Conservation (phyloP, 2,329 filamentous ascomycete genomes). For the Epichloe festucae region DNA sequence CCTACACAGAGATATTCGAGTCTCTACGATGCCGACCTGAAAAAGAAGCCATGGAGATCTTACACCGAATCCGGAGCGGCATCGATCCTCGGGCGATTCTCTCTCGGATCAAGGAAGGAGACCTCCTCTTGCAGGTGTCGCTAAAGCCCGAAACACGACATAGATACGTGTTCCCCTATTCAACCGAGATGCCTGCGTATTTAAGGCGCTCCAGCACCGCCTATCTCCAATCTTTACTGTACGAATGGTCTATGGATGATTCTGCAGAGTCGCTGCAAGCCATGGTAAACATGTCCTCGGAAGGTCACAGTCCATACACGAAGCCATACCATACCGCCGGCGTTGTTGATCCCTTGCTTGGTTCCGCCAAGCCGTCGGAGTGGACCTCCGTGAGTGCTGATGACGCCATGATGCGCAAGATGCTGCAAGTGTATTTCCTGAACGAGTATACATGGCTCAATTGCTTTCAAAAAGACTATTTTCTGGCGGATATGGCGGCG, state of each 20-base stretch:
- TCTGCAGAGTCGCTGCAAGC: constrained; percentile 6
- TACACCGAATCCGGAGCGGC: constrained; percentile 23
- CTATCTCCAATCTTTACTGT: constrained; percentile 16
- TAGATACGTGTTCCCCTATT: constrained; percentile 26
- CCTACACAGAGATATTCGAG: constrained; percentile 10
- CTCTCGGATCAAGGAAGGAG: constrained; percentile 21
- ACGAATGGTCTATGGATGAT: constrained; percentile 8
- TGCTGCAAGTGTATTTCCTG: constrained; percentile 16
- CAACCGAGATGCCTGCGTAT: constrained; percentile 10
- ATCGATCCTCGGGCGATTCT: constrained; percentile 18
- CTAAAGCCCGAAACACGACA: constrained; percentile 23
- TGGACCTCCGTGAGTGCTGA: constrained; percentile 26
- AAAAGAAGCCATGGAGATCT: constrained; percentile 20
- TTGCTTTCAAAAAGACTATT: constrained; percentile 25
- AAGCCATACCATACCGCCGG: constrained; percentile 25
- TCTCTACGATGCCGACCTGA: constrained; percentile 11
- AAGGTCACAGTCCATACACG: constrained; percentile 14
- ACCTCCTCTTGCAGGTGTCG: constrained; percentile 24
- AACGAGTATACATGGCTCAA: constrained; percentile 24
- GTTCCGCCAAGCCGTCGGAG: constrained; percentile 15
- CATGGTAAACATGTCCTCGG: not conserved
- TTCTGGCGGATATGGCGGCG: constrained; percentile 25
- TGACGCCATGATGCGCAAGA: constrained; percentile 21
- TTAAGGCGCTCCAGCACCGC: constrained; percentile 10
- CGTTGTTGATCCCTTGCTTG: constrained; percentile 21